Base-by-base conservation (phyloP, 2,329 filamentous ascomycete species). In the Phialophora expanda region DNA sequence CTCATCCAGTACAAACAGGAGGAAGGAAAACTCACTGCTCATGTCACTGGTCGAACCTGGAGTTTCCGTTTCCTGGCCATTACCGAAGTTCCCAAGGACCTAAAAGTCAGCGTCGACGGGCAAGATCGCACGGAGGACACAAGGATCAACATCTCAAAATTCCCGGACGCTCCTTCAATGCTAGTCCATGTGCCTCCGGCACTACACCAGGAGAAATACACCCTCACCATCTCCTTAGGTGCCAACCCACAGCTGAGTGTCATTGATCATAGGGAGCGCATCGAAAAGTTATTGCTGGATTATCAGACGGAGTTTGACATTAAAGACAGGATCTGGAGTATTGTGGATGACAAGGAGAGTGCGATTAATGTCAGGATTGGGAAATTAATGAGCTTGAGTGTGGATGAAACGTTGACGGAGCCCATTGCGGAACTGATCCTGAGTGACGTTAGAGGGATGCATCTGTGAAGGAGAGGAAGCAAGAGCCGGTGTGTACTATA, bases 141-240 rank as follows among this genome's bases (percentile, higher is more conserved):
- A 2, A 38, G 56, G 5, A 60, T 72, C 11, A 22, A 1, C 4
- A 44, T 72, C 14, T 53, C 70, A 20, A 28, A 14, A 8, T 73
- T 68, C 56, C 71, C 72, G 0, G 20, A 66, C 2, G 46, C 63
- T 4, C 69, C 73, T 2, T 70, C 69, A 24, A 38, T 74, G 51
- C 28, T 71, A 0, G 68, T 74, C n/a, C 53, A 68, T 26, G 62
- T 66, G 26, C 69, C 70, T 1, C 60, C 58, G 5, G 53, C 57
- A 14, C 20, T 28, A 3, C 53, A 58, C 30, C 74, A 32, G 41
- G 51, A 56, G 22, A 75, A 76, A 63, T 75, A 77, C 57, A 74
- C 75, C 64, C 78, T 80, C 73, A 75, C 73, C 12, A 74, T 80
- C 66, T 73, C 73, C 7, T 69, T 81, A n/a, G 78, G 76, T 1